phyloP scores from a whole-genome alignment of 2,329 filamentous ascomycete species.

The Chrysoporthe puriensis region DNA sequence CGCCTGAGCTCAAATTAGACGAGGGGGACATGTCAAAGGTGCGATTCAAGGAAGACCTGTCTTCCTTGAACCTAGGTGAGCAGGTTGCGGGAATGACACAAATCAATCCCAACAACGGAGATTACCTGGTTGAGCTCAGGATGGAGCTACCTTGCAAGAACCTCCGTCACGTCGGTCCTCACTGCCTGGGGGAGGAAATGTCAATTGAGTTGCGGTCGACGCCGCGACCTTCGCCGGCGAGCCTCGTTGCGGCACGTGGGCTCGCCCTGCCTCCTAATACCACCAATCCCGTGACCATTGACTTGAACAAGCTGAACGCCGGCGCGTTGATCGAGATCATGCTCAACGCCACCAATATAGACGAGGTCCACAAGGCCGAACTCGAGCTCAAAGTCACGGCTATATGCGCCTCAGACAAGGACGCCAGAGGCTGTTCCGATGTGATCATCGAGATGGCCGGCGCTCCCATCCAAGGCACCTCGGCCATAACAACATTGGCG shows the following conservation, averaged over 20 bases:
- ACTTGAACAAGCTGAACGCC: slow-evolving; percentile 8
- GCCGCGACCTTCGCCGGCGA: neutral
- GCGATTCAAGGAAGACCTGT: neutral
- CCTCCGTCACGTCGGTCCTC: neutral
- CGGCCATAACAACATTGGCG: neutral
- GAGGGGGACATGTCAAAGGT: neutral
- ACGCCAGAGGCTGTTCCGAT: neutral
- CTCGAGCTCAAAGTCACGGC: slow-evolving; percentile 11
- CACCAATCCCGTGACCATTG: neutral
- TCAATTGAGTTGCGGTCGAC: neutral
- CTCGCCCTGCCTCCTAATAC: neutral
- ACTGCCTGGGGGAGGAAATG: neutral
- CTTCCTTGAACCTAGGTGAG: neutral
- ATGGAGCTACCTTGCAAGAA: neutral
- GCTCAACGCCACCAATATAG: slow-evolving; percentile 16
- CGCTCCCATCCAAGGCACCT: neutral
- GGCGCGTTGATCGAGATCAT: slow-evolving; percentile 1
- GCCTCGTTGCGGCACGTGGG: neutral
- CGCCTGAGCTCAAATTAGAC: neutral
- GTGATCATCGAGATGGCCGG: slow-evolving; percentile 1
- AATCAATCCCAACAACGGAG: neutral
- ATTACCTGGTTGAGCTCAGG: neutral
- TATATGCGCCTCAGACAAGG: neutral
- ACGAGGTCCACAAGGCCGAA: slow-evolving; percentile 5
- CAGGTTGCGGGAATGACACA: neutral